Percentiles rank a stretch among this genome's conserved stretches.
These are phyloP conservation scores for Talaromyces rugulosus DNA, from an alignment of 2,329 filamentous ascomycete species.

Conservation along the genomic window DNA sequence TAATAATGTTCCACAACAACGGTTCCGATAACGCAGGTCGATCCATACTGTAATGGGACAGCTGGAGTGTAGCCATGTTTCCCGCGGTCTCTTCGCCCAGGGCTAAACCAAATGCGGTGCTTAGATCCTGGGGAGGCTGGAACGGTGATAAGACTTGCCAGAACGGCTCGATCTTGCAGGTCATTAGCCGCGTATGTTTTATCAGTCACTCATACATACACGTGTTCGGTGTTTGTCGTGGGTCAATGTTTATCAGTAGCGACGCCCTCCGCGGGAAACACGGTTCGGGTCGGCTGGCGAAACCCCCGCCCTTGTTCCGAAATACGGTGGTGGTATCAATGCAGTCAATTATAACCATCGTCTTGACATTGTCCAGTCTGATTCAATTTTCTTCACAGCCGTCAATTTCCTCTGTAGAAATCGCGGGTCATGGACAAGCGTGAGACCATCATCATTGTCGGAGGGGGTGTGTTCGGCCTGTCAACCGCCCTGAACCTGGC, in stretches of 20 bases:
- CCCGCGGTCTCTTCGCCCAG: neutral
- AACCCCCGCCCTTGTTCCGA: neutral
- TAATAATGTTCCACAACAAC: neutral
- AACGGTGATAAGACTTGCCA: neutral
- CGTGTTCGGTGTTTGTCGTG: neutral
- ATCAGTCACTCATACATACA: neutral
- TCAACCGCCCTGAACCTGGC: constrained; percentile 41
- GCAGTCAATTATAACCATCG: neutral
- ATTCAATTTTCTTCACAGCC: neutral
- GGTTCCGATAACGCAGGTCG: neutral
- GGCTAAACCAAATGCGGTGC: neutral
- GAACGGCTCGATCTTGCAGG: neutral
- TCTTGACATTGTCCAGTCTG: neutral
- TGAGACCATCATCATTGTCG: constrained; percentile 51
- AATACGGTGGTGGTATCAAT: neutral
- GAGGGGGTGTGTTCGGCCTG: constrained; percentile 26
- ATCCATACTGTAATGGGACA: neutral
- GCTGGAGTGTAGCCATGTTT: neutral
- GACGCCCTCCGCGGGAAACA: neutral
- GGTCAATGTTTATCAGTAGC: neutral
- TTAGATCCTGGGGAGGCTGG: neutral
- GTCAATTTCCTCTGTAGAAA: neutral
- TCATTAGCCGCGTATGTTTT: neutral
- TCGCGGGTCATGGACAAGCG: constrained; percentile 35
- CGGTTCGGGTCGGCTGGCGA: neutral